A percentile compares a stretch with the other conserved stretches of the same genome.
Conservation (phyloP, 257 asterid species). For the Anisodus tanguticus region DNA sequence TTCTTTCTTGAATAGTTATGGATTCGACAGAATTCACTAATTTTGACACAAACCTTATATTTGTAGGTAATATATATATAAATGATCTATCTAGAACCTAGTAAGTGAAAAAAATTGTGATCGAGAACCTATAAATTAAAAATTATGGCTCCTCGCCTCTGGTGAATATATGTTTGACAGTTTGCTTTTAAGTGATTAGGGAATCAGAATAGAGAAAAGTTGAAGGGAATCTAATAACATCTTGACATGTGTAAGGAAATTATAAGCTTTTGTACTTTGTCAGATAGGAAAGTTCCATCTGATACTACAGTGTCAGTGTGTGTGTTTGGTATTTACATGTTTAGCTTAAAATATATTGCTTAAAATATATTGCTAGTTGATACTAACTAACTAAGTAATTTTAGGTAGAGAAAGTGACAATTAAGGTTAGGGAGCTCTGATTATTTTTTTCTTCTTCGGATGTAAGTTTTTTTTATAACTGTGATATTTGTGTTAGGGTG, state of each 20-base stretch:
- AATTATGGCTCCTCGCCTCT: accelerated
- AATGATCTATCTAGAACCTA: background rate
- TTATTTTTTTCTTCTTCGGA: background rate
- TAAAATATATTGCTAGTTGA: background rate
- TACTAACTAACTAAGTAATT: background rate
- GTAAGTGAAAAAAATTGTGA: background rate
- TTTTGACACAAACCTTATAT: no score
- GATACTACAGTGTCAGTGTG: background rate
- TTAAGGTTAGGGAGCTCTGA: background rate
- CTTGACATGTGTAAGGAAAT: slow-evolving; percentile 10
- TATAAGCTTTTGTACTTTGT: background rate
- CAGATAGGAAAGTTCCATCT: background rate
- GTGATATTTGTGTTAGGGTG: no score
- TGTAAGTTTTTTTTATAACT: background rate
- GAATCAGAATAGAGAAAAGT: background rate
- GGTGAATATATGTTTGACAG: background rate
- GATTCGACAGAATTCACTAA: no score
- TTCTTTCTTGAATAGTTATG: background rate
- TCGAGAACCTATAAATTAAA: background rate
- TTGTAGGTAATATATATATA: background rate
- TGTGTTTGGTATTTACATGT: background rate
- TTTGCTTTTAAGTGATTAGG: background rate
- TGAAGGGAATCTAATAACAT: background rate
- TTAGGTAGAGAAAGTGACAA: background rate
- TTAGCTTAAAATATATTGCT: background rate